These are phyloP conservation scores for Metarhizium brunneum DNA, from an alignment of 2,329 filamentous ascomycete genomes.

Conservation along the genomic window DNA sequence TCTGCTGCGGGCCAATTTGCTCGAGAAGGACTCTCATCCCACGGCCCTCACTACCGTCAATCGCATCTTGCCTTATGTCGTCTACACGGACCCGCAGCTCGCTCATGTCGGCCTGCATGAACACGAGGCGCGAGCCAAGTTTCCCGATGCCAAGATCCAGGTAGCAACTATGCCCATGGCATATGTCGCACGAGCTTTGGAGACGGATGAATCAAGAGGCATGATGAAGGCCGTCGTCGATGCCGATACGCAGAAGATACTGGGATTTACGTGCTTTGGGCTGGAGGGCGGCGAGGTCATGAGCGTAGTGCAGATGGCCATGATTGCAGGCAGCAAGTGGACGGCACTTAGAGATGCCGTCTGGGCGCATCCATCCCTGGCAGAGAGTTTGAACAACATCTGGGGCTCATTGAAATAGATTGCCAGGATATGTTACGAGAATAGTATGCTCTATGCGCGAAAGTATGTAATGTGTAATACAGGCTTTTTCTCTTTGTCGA, in stretches of 20 bases:
- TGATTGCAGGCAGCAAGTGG: constrained; percentile 38
- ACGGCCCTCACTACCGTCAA: constrained; percentile 1
- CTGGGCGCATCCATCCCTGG: constrained; percentile 40
- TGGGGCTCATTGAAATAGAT: constrained; percentile 21
- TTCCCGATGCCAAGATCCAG: constrained; percentile 22
- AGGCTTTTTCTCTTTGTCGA: too few species aligned
- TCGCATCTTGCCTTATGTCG: constrained; percentile 30
- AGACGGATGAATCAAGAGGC: constrained; percentile 41
- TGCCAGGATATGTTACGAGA: too few species aligned
- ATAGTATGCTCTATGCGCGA: too few species aligned
- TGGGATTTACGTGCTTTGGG: constrained; percentile 42
- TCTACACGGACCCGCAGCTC: constrained; percentile 45
- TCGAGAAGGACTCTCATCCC: constrained; percentile 10
- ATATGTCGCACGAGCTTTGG: constrained; percentile 39
- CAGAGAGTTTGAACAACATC: constrained; percentile 42
- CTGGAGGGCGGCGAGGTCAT: constrained; percentile 44
- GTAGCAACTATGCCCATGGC: constrained; percentile 41
- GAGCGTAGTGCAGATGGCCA: constrained; percentile 42
- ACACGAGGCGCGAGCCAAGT: constrained; percentile 19
- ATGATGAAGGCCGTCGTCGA: constrained; percentile 44
- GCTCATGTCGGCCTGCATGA: constrained; percentile 40
- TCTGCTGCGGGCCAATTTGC: constrained; percentile 36
- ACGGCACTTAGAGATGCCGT: constrained; percentile 35
- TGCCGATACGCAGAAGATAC: constrained; percentile 34
- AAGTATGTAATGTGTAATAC: too few species aligned